Base-by-base conservation (phyloP, 2,329 filamentous ascomycete species). In the Clonostachys solani region DNA sequence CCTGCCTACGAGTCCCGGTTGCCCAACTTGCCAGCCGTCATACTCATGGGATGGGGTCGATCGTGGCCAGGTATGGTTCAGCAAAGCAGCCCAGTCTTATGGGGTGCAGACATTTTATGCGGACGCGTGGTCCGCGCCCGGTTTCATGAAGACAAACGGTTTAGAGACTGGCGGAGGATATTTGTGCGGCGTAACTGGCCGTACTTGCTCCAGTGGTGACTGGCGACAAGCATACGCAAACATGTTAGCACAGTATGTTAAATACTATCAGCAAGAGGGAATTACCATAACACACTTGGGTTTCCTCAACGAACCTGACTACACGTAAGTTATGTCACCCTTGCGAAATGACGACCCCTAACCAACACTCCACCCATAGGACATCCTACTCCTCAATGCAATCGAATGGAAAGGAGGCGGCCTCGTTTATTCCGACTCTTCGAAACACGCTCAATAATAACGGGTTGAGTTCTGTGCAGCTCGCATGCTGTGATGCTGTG, bases 391-490 rank as follows among this genome's bases (percentile, higher is more conserved):
- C 63, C 33, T 62, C 62, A 33, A 66, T 66, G 62, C 60, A 62
- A 46, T 61, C 48, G 46, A 62, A 60, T 47, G 62, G 49, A 15
- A 52, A 54, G 19, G 55, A 63, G 40, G 74, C 74, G 5, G 74
- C 71, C 42, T 69, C 74, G 38, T 78, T 80, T 57, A 73, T 80
- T 60, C 58, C 63, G 48, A 63, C 74, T n/a, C 64, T 80, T 64
- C 36, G 60, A 70, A 34, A 61, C 60, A 45, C 60, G 64, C 40
- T 64, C 36, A 47, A 53, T 36, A 29, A 40, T 23, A 48, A 45
- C 17, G 49, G 49, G 5, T 40, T 52, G 10, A 29, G 23, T 29
- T 40, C 49, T 12, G 46, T 64, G 61, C 10, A 54, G 52, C 60
- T 67, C 44, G 56, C 60, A 23, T 68, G 65, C 61, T 68, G 65